A percentile compares a stretch with the other conserved stretches of the same genome.
These are phyloP conservation scores for Leucaena leucocephala DNA, from an alignment of 306 rosid species.

Conservation along the genomic window DNA sequence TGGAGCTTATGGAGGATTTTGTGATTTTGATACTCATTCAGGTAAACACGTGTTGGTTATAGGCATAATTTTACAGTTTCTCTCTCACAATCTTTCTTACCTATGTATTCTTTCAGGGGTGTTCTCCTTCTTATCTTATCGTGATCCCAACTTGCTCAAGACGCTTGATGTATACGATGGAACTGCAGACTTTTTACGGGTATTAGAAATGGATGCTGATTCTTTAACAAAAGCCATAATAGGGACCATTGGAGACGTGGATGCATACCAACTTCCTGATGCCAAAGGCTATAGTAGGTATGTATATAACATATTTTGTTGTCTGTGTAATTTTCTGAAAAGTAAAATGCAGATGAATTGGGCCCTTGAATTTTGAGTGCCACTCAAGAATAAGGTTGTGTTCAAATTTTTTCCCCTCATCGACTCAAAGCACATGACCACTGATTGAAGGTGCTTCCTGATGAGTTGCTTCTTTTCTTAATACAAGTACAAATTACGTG, in stretches of 20 bases:
- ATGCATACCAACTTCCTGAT: slow-evolving; percentile 97
- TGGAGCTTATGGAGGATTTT: slow-evolving; percentile 98
- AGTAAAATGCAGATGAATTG: neutral
- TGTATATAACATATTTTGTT: slow-evolving; percentile 20
- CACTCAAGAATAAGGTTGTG: neutral
- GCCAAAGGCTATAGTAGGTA: slow-evolving; percentile 99
- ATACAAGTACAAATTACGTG: slow-evolving; percentile 15
- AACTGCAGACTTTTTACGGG: slow-evolving; percentile 80
- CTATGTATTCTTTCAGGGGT: slow-evolving; percentile 60
- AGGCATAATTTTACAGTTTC: slow-evolving; percentile 21
- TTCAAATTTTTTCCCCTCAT: too few species aligned
- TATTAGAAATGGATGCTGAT: slow-evolving; percentile 72
- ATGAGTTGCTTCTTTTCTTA: slow-evolving; percentile 12
- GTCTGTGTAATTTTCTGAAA: neutral
- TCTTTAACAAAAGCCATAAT: slow-evolving; percentile 87
- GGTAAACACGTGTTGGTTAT: slow-evolving; percentile 44
- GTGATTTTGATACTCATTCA: slow-evolving; percentile 95
- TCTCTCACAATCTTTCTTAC: slow-evolving; percentile 37
- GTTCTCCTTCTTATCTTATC: slow-evolving; percentile 92
- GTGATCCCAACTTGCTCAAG: slow-evolving; percentile 95
- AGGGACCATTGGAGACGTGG: slow-evolving; percentile 97
- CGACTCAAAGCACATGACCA: neutral
- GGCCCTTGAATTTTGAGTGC: neutral
- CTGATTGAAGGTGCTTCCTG: slow-evolving; percentile 26
- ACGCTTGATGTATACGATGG: slow-evolving; percentile 92